Evolutionary conservation across 768 basidiomycete genomes (phyloP).

Genomic region (Floccularia luteovirens): DNA sequence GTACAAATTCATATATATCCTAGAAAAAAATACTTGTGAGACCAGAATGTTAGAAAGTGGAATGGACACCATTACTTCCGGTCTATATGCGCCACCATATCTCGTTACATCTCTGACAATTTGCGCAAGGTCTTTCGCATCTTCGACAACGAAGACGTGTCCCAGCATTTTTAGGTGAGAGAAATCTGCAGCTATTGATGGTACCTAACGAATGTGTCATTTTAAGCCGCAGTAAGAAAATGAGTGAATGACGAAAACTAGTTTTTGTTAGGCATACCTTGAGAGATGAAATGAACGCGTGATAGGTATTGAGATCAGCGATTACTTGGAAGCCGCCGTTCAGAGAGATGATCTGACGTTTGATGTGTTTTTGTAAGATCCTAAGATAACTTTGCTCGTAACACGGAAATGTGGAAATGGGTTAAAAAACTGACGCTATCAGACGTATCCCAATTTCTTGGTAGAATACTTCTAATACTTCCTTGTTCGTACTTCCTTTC

Average conservation of each 20-base stretch:
- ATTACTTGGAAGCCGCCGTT: slow-evolving; percentile 94
- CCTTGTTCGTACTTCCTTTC: slow-evolving; percentile 90
- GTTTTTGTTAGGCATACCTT: slow-evolving; percentile 40
- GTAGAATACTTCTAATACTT: slow-evolving; percentile 96
- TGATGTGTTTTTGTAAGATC: slow-evolving; percentile 93
- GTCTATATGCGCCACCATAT: slow-evolving; percentile 91
- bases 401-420: neutral
- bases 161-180: slow-evolving; percentile 95
- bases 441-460: slow-evolving; percentile 93
- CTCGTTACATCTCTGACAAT: slow-evolving; percentile 93
- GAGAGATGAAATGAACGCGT: slow-evolving; percentile 80
- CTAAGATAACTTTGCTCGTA: slow-evolving; percentile 27
- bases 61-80: slow-evolving; percentile 55
- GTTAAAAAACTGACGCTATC: slow-evolving; percentile 50
- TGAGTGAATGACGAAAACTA: neutral
- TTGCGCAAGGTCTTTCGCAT: slow-evolving; percentile 93
- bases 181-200: slow-evolving; percentile 82
- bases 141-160: slow-evolving; percentile 92
- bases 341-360: slow-evolving; percentile 93
- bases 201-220: slow-evolving; percentile 34
- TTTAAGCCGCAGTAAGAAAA: neutral
- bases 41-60: neutral
- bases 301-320: slow-evolving; percentile 91
- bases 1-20: slow-evolving; percentile 96
- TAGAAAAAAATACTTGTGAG: slow-evolving; percentile 14